Evolutionary conservation across 2,329 filamentous ascomycete genomes (phyloP).

Genomic region (Blumeriella jaapii): DNA sequence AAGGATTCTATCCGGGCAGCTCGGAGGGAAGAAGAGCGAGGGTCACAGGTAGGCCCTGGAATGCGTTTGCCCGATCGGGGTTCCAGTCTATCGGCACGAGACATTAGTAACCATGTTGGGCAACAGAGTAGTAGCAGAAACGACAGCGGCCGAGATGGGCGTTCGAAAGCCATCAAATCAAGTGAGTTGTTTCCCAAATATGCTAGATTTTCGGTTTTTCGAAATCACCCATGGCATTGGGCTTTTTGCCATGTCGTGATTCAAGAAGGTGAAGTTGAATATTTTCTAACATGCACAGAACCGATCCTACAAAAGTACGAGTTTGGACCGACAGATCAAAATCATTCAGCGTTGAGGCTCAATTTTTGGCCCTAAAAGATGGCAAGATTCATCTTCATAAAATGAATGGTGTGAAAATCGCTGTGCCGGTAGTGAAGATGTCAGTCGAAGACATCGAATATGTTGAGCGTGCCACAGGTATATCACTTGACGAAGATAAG

Average conservation of each 20-base stretch:
- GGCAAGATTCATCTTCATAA: conserved; percentile 98
- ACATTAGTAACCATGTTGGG: conserved; percentile 54
- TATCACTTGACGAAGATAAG: conserved; percentile 85
- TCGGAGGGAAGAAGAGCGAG: conserved; percentile 45
- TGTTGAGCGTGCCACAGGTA: conserved; percentile 76
- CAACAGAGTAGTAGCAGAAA: conserved; percentile 64
- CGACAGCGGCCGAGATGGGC: conserved; percentile 52
- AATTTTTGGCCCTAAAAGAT: conserved; percentile 89
- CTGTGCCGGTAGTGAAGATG: conserved; percentile 92
- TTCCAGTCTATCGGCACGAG: conserved; percentile 62
- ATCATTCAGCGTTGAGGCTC: conserved; percentile 93
- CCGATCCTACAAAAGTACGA: conserved; percentile 70
- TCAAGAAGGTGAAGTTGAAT: no score
- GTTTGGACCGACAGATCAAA: conserved; percentile 93
- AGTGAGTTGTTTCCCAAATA: no score
- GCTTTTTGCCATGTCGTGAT: no score
- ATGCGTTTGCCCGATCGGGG: conserved; percentile 65
- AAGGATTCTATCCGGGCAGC: conserved; percentile 63
- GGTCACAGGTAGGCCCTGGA: conserved; percentile 65
- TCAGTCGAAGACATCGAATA: conserved; percentile 90
- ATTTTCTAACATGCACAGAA: conserved; percentile 39
- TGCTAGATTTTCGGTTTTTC: no score
- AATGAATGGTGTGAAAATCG: conserved; percentile 95
- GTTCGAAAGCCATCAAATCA: conserved; percentile 48
- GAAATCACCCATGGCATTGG: background rate